Evolutionary conservation across 2,329 filamentous ascomycete genomes (phyloP), one percentile per base, ranked within the genome.

Genomic region (Fusarium pininemorale): DNA sequence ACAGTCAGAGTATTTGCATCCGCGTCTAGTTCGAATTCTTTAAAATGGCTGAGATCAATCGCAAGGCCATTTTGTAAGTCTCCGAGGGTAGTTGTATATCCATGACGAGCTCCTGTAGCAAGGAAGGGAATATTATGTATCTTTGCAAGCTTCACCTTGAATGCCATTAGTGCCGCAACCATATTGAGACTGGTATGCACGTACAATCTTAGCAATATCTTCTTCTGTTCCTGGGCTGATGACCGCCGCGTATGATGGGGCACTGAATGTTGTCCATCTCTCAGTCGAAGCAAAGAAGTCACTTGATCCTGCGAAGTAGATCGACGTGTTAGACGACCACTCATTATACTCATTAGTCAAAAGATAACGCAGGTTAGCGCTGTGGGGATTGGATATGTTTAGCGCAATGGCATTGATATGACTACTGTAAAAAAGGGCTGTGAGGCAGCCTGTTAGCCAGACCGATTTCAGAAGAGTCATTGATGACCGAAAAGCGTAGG

Each of bases 11-110:
- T 20, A 4, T 35, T 51, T 20, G 30, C 30, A 20, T 35, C 48
- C 0, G 3, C 4, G 3, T 51, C 30, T 5, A 51, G 16, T 20
- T 35, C 3, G 0, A 35, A 37, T 7, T 24, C 12, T 51, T 51
- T 37, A 0, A 51, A 15, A 2, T 24, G 48, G 7, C 30, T 15
- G 8, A 51, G 48, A 7, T 51, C 48, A 7, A 51, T 37, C 11
- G 30, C 48, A 1, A 51, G 30, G 3, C 30, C 48, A 15, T 35
- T 35, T 0, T 3, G 4, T 1, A 51, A 1, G 1, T n/a, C 4
- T 20, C 30, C n/a, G 0, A 51, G 30, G 6, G 48, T 35, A 3
- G 48, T 51, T 51, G 48, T 51, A 35, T 51, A 51, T 3, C 48
- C 48, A 0, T 51, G 48, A 4, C 30, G 48, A 20, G 48, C 30